Evolutionary conservation across 768 basidiomycete species (phyloP).

Genomic region (Infundibulicybe gibba): DNA sequence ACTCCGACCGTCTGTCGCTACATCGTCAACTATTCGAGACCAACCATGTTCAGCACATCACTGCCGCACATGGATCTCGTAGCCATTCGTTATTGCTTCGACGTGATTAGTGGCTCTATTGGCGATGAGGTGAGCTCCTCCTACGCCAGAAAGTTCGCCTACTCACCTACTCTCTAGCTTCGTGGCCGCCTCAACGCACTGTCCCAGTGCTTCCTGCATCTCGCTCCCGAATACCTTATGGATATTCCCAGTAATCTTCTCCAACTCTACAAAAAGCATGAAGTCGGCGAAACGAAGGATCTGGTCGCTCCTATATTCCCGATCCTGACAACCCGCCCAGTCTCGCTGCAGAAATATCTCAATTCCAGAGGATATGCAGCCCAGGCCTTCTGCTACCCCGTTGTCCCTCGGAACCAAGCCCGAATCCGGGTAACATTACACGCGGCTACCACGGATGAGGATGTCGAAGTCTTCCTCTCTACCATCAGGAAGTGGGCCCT

Average conservation of each 20-base stretch:
- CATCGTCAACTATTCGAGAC: slow-evolving; percentile 65
- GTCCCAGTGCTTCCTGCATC: too few species aligned
- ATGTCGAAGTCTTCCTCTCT: not conserved
- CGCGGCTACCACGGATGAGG: slow-evolving; percentile 38
- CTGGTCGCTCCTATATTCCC: too few species aligned
- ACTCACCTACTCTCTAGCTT: too few species aligned
- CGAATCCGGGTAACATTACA: slow-evolving; percentile 65
- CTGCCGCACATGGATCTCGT: slow-evolving; percentile 50
- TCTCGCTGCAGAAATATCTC: too few species aligned
- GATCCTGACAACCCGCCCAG: too few species aligned
- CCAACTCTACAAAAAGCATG: too few species aligned
- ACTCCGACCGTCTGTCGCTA: slow-evolving; percentile 51
- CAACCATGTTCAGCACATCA: slow-evolving; percentile 64
- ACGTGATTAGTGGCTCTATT: slow-evolving; percentile 38
- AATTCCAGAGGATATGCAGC: slow-evolving; percentile 11
- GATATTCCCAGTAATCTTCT: too few species aligned
- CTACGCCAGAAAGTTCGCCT: too few species aligned
- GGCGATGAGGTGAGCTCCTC: slow-evolving; percentile 43
- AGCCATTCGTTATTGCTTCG: slow-evolving; percentile 50
- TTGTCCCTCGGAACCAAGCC: slow-evolving; percentile 58
- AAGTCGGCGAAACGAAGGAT: too few species aligned
- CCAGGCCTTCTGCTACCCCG: slow-evolving; percentile 53
- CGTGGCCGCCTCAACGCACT: too few species aligned
- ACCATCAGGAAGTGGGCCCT: not conserved
- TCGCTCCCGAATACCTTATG: too few species aligned